A percentile compares a stretch with the other conserved stretches of the same genome.
These are phyloP conservation scores for Astrothelium macrocarpum DNA, from an alignment of 495 filamentous ascomycete species.

Conservation along the genomic window DNA sequence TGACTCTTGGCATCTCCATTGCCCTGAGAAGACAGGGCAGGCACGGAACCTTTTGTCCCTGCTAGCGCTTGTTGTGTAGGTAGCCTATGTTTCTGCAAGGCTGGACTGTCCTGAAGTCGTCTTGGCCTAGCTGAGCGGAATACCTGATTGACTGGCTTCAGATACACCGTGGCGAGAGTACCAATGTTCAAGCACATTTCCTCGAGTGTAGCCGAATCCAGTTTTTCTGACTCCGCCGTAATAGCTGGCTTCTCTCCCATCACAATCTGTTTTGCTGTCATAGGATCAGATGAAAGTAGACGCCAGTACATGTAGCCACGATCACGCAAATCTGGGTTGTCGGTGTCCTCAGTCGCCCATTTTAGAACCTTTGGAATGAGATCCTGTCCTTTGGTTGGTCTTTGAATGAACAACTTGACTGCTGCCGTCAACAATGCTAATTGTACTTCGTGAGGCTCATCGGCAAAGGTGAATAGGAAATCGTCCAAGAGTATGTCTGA, in stretches of 20 bases:
- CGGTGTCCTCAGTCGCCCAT: slow-evolving; percentile 98
- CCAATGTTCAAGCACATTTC: slow-evolving; percentile 96
- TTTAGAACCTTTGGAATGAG: slow-evolving; percentile 93
- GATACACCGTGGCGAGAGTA: slow-evolving; percentile 91
- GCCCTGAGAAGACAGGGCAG: slow-evolving; percentile 12
- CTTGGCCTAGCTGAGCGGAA: slow-evolving; percentile 81
- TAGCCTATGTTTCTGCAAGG: slow-evolving; percentile 60
- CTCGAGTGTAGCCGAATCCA: slow-evolving; percentile 84
- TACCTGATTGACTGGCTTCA: slow-evolving; percentile 96
- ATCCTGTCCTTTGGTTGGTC: slow-evolving; percentile 87
- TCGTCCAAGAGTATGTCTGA: slow-evolving; percentile 88
- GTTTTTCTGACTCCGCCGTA: slow-evolving; percentile 89
- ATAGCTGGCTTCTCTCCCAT: slow-evolving; percentile 97
- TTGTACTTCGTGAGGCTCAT: slow-evolving; percentile 92
- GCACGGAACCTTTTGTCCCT: slow-evolving; percentile 18
- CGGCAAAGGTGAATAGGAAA: slow-evolving; percentile 84
- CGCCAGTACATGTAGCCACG: slow-evolving; percentile 99
- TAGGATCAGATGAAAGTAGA: slow-evolving; percentile 85
- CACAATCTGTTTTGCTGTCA: slow-evolving; percentile 74
- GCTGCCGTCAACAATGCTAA: slow-evolving; percentile 90
- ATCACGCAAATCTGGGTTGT: slow-evolving; percentile 93
- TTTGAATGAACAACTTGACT: slow-evolving; percentile 96
- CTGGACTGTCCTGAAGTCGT: slow-evolving; percentile 67
- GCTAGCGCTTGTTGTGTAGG: slow-evolving; percentile 34
- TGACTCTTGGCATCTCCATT: slow-evolving; percentile 24